phyloP scores from a whole-genome alignment of 768 basidiomycete genomes.

The Amanita thiersii region DNA sequence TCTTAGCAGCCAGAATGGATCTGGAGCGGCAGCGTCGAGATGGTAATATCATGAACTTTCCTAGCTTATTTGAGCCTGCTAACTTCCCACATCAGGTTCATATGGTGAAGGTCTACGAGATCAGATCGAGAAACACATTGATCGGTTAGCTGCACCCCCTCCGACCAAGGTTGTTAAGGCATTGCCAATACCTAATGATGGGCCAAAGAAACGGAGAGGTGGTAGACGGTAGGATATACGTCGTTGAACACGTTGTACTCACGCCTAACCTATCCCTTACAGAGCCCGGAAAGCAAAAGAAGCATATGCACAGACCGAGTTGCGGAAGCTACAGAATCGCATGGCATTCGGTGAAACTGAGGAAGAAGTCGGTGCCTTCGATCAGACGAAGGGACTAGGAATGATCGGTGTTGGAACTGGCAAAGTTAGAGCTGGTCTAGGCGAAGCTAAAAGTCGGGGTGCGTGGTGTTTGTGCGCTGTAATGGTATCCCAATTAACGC shows the following conservation, averaged over 20 bases:
- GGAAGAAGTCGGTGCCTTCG: conserved; percentile 93
- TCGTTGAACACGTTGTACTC: too few relatives aligned
- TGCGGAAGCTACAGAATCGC: conserved; percentile 94
- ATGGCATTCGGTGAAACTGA: conserved; percentile 95
- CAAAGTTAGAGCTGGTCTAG: conserved; percentile 80
- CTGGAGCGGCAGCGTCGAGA: conserved; percentile 77
- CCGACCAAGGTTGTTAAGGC: conserved; percentile 92
- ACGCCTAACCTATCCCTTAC: neutral
- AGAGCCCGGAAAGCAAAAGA: conserved; percentile 99
- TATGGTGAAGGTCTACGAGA: conserved; percentile 77
- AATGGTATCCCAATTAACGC: neutral
- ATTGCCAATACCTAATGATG: conserved; percentile 89
- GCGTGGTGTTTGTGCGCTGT: conserved; percentile 17
- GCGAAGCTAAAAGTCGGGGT: conserved; percentile 91
- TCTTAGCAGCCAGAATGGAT: conserved; percentile 89
- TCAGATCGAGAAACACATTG: conserved; percentile 90
- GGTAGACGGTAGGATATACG: conserved; percentile 69
- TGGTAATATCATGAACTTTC: conserved; percentile 36
- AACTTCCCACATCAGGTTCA: conserved; percentile 33
- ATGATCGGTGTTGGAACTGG: conserved; percentile 90
- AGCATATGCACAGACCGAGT: conserved; percentile 92
- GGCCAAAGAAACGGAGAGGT: conserved; percentile 91
- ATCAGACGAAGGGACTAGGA: conserved; percentile 95
- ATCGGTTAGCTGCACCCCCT: conserved; percentile 87
- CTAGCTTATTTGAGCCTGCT: neutral